Base-by-base conservation (phyloP, 352 stramenopile species). In the Globisporangium yorkense region DNA sequence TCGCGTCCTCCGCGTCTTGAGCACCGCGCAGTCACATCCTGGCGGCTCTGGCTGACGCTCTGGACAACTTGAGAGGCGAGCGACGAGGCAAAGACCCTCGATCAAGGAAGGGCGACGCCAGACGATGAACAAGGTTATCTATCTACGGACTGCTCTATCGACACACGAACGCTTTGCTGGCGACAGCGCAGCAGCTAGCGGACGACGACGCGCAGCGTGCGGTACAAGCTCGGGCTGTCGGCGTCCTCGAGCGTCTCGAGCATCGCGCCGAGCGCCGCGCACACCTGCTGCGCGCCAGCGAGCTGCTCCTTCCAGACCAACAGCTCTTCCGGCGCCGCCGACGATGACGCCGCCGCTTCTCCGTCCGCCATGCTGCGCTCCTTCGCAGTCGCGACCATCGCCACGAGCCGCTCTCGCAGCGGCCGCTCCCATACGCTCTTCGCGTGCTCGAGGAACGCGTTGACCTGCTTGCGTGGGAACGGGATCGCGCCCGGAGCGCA, bases 401-500 rank as follows among this genome's bases (percentile, higher is more conserved):
- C 56, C 13, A 41, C 58, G 15, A 91, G 58, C 29, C 66, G 66
- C 47, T 75, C 63, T 9, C 71, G 66, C n/a, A 94, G 71, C 1
- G 81, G 81, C 35, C 59, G 59, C 53, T 87, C 67, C 84, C 84
- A 94, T 15, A 86, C 74, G 20, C 71, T 56, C 62, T 90, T 75
- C 31, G 80, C 80, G 47, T 88, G 77, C 44, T 68, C 75, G 12
- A 94, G 66, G 54, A 94, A 94, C 2, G 60, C 50, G 10, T 94
- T 79, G 5, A 94, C 56, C 40, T 92, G 79, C 31, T 80, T 63
- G 41, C 78, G 74, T 7, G 84, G 82, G 53, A 94, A 81, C 0
- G 83, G 83, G 24, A 94, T 89, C 21, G 74, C 79, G n/a, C 84
- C 84, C 6, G 84, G 84, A 6, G 77, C 70, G 54, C 75, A 73